A percentile compares a stretch with the other conserved stretches of the same genome.
Conservation (phyloP, 495 filamentous ascomycete species). For the Haplographium delicatum region DNA sequence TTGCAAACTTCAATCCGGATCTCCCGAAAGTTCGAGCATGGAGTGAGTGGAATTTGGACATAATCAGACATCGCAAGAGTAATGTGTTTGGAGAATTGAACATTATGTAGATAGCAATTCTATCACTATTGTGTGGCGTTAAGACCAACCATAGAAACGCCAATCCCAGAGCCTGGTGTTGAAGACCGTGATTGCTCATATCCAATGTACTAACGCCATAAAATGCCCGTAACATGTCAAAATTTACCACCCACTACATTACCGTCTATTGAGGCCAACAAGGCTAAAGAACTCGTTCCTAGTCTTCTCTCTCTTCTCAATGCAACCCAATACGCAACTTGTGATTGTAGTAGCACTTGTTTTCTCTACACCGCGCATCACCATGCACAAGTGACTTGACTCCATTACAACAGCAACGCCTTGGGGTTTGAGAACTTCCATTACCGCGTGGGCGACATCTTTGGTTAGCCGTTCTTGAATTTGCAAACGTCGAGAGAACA, state of each 20-base stretch:
- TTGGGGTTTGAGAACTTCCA: constrained; percentile 87
- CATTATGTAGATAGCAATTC: background rate
- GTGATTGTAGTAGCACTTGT: constrained; percentile 81
- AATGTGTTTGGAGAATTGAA: background rate
- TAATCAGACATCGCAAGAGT: background rate
- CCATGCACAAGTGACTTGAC: constrained; percentile 97
- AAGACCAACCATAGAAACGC: constrained; percentile 23
- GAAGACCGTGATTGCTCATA: constrained; percentile 22
- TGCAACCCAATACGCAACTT: constrained; percentile 92
- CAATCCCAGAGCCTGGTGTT: constrained; percentile 21
- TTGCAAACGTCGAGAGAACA: constrained; percentile 91
- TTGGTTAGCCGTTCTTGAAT: constrained; percentile 94
- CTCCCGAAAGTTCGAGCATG: constrained; percentile 2
- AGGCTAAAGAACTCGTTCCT: constrained; percentile 90
- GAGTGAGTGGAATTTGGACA: background rate
- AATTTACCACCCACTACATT: constrained; percentile 1
- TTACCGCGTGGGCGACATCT: constrained; percentile 90
- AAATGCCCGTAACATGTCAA: constrained; percentile 13
- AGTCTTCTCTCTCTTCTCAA: constrained; percentile 87
- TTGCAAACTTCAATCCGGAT: background rate
- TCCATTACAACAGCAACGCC: constrained; percentile 98
- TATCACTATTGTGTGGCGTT: constrained; percentile 25
- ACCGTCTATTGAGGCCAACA: constrained; percentile 55
- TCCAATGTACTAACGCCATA: constrained; percentile 7
- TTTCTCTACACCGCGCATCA: constrained; percentile 61